Evolutionary conservation across 305 asterid genomes (phyloP).

Genomic region (Fraxinus sp.): DNA sequence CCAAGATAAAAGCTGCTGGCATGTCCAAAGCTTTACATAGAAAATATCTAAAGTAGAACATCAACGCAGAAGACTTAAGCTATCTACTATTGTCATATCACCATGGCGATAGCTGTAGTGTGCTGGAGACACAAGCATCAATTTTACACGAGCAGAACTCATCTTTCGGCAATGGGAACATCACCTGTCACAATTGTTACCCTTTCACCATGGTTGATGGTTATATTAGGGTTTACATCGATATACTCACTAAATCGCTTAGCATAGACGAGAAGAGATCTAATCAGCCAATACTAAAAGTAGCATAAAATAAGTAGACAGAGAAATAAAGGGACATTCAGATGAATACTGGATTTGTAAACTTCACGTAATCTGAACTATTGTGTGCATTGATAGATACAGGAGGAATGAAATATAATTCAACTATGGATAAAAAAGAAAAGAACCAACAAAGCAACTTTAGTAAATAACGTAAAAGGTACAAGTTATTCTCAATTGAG

Average conservation of each 20-base stretch:
- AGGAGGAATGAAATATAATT: constrained; percentile 12
- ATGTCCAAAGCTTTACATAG: background rate
- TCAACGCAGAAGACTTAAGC: background rate
- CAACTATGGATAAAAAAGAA: background rate
- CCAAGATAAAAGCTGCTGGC: background rate
- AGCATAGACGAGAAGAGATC: constrained; percentile 9
- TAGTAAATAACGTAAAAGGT: constrained; percentile 13
- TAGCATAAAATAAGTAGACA: background rate
- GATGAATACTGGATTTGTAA: constrained; percentile 2
- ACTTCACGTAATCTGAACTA: background rate
- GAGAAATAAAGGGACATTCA: constrained; percentile 7
- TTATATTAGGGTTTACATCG: constrained; percentile 3
- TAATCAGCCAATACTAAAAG: background rate
- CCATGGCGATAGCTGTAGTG: background rate
- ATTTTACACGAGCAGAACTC: background rate
- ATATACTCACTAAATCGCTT: constrained; percentile 10
- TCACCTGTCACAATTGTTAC: background rate
- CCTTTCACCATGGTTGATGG: background rate
- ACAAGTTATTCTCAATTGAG: constrained; percentile 7
- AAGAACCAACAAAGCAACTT: constrained; percentile 7
- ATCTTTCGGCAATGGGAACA: background rate
- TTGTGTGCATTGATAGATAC: background rate
- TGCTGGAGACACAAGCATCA: background rate
- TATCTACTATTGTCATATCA: background rate
- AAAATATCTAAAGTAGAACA: background rate